phyloP scores from a whole-genome alignment of 768 basidiomycete species.

The Agaricus sinodeliciosus region DNA sequence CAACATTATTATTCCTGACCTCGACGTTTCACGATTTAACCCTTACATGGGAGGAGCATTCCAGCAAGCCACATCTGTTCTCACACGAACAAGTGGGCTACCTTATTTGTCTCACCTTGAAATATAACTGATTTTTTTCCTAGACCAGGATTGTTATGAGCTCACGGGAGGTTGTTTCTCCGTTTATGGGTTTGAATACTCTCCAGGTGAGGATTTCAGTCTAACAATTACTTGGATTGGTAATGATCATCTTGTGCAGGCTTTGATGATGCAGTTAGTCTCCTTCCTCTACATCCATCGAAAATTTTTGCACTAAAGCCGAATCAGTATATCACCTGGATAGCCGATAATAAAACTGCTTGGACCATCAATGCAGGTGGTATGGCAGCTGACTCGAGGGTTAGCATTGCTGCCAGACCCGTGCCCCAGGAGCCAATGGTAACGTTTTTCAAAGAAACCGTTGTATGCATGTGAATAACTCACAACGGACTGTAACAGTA shows the following conservation, averaged over 20 bases:
- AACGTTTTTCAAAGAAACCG: constrained; percentile 1
- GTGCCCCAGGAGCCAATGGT: constrained; percentile 85
- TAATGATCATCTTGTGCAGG: constrained; percentile 19
- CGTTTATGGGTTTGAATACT: constrained; percentile 79
- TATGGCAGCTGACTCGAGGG: constrained; percentile 45
- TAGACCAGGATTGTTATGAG: constrained; percentile 70
- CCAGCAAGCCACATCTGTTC: constrained; percentile 78
- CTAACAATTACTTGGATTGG: too few relatives aligned
- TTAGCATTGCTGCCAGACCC: constrained; percentile 61
- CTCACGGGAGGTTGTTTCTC: constrained; percentile 46
- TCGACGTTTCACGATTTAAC: constrained; percentile 47
- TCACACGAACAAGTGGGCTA: constrained; percentile 49
- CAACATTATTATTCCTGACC: constrained; percentile 52
- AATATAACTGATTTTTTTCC: neutral
- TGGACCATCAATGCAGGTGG: constrained; percentile 70
- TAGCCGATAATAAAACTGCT: constrained; percentile 47
- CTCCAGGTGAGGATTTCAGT: constrained; percentile 38
- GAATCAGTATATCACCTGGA: constrained; percentile 73
- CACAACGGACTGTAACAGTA: constrained; percentile 40
- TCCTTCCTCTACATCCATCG: neutral
- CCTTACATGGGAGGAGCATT: constrained; percentile 68
- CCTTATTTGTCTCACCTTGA: neutral
- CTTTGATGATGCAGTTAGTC: constrained; percentile 47
- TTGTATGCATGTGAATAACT: neutral
- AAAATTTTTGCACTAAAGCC: neutral